Conservation (phyloP, 345 rosid species). For the Cardamine occulta region DNA sequence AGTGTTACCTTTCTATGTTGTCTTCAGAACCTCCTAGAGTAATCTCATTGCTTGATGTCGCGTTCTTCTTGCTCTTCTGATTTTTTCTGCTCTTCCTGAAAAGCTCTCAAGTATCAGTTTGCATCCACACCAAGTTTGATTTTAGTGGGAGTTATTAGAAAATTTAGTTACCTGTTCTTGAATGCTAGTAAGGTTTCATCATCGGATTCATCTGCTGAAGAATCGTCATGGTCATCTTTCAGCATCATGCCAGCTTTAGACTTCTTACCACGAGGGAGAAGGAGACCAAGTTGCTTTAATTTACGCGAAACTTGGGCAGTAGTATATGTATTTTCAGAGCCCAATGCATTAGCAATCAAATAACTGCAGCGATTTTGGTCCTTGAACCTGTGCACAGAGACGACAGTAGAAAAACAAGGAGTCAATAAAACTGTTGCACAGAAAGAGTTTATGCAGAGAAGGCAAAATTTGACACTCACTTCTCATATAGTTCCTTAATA, state of each 20-base stretch:
- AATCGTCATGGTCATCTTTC: conserved; percentile 54
- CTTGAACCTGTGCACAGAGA: conserved; percentile 62
- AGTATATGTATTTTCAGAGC: conserved; percentile 58
- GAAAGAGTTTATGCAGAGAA: conserved; percentile 12
- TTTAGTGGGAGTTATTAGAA: conserved; percentile 9
- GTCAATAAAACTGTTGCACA: conserved; percentile 22
- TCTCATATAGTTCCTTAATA: conserved; percentile 69
- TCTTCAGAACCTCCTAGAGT: conserved; percentile 34
- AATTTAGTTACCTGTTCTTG: conserved; percentile 60
- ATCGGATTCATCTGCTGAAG: conserved; percentile 49
- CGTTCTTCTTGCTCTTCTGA: conserved; percentile 35
- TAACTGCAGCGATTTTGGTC: conserved; percentile 72
- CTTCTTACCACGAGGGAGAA: conserved; percentile 50
- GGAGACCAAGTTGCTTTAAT: conserved; percentile 83
- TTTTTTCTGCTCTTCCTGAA: conserved; percentile 29
- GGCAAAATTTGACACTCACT: conserved; percentile 57
- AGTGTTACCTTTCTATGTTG: conserved; percentile 46
- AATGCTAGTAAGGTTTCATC: conserved; percentile 69
- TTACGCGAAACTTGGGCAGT: conserved; percentile 79
- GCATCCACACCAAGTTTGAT: conserved; percentile 18
- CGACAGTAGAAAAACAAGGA: neutral
- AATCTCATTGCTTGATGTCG: conserved; percentile 33
- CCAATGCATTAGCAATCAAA: conserved; percentile 78
- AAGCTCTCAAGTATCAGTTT: conserved; percentile 7
- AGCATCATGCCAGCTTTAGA: conserved; percentile 49